Base-by-base conservation (phyloP, 2,329 filamentous ascomycete species). In the Exophiala sp. region DNA sequence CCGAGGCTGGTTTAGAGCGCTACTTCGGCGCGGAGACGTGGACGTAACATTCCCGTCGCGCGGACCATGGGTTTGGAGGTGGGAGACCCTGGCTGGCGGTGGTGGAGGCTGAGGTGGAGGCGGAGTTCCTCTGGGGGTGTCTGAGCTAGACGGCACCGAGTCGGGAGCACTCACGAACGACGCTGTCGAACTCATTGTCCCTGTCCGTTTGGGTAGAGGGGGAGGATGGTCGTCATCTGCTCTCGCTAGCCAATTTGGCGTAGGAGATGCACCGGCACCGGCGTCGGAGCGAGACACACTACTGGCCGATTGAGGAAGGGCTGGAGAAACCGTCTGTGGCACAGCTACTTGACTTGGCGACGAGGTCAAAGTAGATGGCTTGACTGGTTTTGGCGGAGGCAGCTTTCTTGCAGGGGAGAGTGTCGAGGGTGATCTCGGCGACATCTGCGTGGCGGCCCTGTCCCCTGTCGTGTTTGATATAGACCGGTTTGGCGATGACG, bases 371-470 rank as follows among this genome's bases (percentile, higher is more conserved):
- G 63, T 62, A 5, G 76, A 72, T 1, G 82, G 82, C 60, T 86
- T 86, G 63, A 73, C 78, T 18, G 81, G 82, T 43, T 85, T 71
- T 1, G 76, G 77, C 3, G 78, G 80, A n/a, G 76, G 67, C 8
- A 67, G 62, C 55, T 75, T 76, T 42, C 47, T 58, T 18, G 63
- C 34, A 14, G 64, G 59, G 2, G 70, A 68, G 8, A 63, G 62
- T 14, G 67, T 27, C 5, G 38, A 41, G n/a, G 13, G 19, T 8
- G 38, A n/a, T n/a, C 9, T 41, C n/a, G 37, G 10, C 37, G 37
- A 39, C 16, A 13, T 5, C 13, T 6, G 32, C 13, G 18, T 9
- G 35, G 13, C 14, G 35, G 19, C 35, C n/a, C n/a, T n/a, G 13
- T 38, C 35, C 3, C 35, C 19, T 9, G 11, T 7, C 6, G 11